These are phyloP conservation scores for Paracamarosporium sp. DNA, from an alignment of 2,329 filamentous ascomycete genomes.

Conservation along the genomic window DNA sequence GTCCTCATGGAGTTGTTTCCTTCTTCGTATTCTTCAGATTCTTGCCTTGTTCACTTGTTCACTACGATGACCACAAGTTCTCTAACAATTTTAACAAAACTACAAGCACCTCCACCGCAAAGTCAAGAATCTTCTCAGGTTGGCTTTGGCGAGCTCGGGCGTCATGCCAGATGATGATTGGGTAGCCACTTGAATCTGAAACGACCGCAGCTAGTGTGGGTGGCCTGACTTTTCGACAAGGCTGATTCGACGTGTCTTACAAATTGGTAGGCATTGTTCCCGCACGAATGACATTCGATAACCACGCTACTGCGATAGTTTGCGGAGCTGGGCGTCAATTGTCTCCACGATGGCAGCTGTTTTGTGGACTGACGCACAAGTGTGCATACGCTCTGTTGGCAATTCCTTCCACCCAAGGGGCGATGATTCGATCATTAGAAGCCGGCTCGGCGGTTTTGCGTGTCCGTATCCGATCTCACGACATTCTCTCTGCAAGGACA, in stretches of 20 bases:
- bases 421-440: neutral
- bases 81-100: neutral
- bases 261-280: constrained; percentile 1
- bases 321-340: constrained; percentile 2
- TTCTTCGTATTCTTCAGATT: neutral
- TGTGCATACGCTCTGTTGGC: constrained; percentile 1
- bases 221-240: constrained; percentile 40
- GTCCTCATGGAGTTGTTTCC: neutral
- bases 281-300: constrained; percentile 10
- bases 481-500: constrained; percentile 12
- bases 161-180: constrained; percentile 23
- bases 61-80: neutral
- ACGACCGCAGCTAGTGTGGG: constrained; percentile 41
- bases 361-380: neutral
- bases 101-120: neutral
- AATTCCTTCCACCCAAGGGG: neutral
- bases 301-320: neutral
- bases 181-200: constrained; percentile 30
- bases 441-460: neutral
- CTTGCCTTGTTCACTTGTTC: neutral
- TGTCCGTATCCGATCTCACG: neutral
- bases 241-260: constrained; percentile 34
- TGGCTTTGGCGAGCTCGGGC: constrained; percentile 24
- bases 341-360: neutral
- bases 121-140: constrained; percentile 2